These are phyloP conservation scores for Carnegiea gigantea DNA, from an alignment of 179 eudicot species.

Conservation along the genomic window DNA sequence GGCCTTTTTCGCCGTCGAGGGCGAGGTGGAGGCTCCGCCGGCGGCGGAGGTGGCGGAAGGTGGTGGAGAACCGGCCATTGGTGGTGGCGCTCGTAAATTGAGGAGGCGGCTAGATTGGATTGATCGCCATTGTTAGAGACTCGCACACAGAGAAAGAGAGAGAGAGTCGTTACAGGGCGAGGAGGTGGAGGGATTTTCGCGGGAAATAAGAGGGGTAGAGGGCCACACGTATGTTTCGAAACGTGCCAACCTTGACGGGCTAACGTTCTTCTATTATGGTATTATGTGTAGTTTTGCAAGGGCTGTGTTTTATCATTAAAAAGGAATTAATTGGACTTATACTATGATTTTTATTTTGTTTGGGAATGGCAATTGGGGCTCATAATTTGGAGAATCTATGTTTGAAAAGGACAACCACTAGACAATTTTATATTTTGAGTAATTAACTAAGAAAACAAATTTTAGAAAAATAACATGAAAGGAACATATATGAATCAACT, in stretches of 20 bases:
- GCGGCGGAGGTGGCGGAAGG: conserved; percentile 7
- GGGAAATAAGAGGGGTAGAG: conserved; percentile 39
- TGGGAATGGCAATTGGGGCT: background rate
- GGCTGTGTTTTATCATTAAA: background rate
- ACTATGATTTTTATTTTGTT: background rate
- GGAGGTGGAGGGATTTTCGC: conserved; percentile 37
- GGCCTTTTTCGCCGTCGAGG: conserved; percentile 15
- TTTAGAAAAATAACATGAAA: too few species aligned
- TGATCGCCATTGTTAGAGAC: conserved; percentile 19
- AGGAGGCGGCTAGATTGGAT: background rate
- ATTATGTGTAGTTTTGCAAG: background rate
- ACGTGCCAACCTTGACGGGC: conserved; percentile 32
- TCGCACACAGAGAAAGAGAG: background rate
- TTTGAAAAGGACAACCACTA: background rate
- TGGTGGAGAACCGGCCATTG: conserved; percentile 28
- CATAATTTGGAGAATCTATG: background rate
- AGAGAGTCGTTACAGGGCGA: conserved; percentile 22
- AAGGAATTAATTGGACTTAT: background rate
- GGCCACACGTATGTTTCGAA: conserved; percentile 33
- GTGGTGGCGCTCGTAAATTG: conserved; percentile 1
- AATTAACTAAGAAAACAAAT: background rate
- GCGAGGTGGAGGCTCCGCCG: conserved; percentile 15
- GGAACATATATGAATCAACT: too few species aligned
- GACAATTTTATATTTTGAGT: background rate
- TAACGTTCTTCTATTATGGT: background rate